Evolutionary conservation across 2,329 filamentous ascomycete species (phyloP), one percentile per base, ranked within the genome.

Genomic region (Epicoccum nigrum): DNA sequence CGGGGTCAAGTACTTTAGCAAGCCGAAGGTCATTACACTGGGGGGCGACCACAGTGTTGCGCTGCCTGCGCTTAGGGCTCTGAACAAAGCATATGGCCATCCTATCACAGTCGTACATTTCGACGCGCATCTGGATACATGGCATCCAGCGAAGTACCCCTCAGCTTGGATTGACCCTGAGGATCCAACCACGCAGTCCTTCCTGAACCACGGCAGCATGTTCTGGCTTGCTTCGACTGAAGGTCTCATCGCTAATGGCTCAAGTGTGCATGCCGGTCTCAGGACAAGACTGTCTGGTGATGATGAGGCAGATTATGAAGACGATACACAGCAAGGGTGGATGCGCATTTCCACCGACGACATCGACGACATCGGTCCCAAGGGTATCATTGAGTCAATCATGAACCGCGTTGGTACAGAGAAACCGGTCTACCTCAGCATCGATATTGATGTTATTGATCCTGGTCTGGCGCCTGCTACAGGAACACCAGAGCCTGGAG

Each of bases 141-240:
- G 90, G 90, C 86, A 93, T 69, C 89, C 90, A 2, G 83, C 80
- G 19, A 87, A 90, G 61, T 96, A 95, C 73, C 89, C 90, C 0
- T 86, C 83, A 13, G 85, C 86, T 47, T 96, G 92, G 92, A 70
- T 80, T 11, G 76, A 80, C 50, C 62, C 70, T 2, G 65, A 72
- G 15, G 74, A 79, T 45, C 73, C 78, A 6, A 82, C 81, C 2
- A 81, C 84, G 53, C 88, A 90, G 71, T 82, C 84, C 2, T 83
- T 87, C 61, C 94, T 95, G 77, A 96, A 87, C 67, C 92, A 96
- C 73, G 92, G 92, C 4, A 90, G 85, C 60, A 94, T 96, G 86
- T 96, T 96, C 80, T 93, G 90, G 88, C 83, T 93, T 60, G 92
- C 92, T 5, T 86, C 86, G 40, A 85, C 86, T 23, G 92, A 96